Percentiles rank a stretch among this genome's conserved stretches.
These are phyloP conservation scores for Pythium rhizo-oryzae DNA, from an alignment of 352 stramenopile species.

Conservation along the genomic window DNA sequence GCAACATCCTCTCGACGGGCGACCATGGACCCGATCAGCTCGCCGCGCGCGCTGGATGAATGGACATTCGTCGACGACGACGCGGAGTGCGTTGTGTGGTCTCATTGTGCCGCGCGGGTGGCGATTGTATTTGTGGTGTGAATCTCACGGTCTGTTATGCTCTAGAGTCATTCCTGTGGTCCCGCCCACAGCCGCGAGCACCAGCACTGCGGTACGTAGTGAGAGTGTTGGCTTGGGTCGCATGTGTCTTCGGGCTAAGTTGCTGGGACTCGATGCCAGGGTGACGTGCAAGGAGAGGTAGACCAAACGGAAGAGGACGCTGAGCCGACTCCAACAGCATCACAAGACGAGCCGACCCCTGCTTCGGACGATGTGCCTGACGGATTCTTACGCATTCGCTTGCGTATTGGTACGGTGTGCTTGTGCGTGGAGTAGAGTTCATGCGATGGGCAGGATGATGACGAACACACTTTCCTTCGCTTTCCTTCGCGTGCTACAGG, in stretches of 20 bases:
- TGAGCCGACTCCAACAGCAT: background rate
- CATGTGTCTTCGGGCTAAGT: background rate
- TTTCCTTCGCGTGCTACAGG: slow-evolving; percentile 27
- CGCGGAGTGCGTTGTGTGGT: slow-evolving; percentile 48
- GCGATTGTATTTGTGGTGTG: background rate
- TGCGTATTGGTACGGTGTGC: slow-evolving; percentile 42
- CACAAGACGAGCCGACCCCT: background rate
- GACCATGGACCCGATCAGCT: slow-evolving; percentile 14
- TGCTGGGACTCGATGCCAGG: background rate
- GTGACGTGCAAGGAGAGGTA: background rate
- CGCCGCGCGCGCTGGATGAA: slow-evolving; percentile 45
- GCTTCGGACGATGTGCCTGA: slow-evolving; percentile 36
- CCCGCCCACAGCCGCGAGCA: slow-evolving; percentile 13
- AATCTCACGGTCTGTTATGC: background rate
- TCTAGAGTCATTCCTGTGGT: slow-evolving; percentile 50
- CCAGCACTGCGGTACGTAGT: background rate
- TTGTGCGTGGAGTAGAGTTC: background rate
- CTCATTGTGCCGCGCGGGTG: background rate
- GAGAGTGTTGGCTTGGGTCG: background rate
- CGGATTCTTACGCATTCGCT: slow-evolving; percentile 53
- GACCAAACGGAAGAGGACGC: background rate
- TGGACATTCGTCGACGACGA: slow-evolving; percentile 76
- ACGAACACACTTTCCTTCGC: background rate
- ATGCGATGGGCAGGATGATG: background rate
- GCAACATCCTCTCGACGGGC: background rate